A percentile compares a stretch with the other conserved stretches of the same genome.
These are phyloP conservation scores for Cystofilobasidium ferigula DNA, from an alignment of 768 basidiomycete species.

Conservation along the genomic window DNA sequence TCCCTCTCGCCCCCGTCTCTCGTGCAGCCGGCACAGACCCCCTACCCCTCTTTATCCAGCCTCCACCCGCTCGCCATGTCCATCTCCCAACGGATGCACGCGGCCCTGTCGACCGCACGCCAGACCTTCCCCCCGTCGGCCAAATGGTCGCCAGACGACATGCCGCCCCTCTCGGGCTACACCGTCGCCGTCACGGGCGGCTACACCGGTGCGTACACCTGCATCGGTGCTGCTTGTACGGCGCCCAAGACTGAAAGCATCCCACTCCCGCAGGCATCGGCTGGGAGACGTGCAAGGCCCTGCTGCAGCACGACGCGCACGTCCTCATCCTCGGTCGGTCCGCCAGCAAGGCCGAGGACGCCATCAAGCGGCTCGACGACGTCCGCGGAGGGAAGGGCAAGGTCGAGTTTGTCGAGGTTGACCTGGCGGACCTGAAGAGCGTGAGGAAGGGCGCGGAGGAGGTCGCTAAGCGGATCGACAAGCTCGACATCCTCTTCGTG, in stretches of 20 bases:
- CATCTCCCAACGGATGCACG: neutral
- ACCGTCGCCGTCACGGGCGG: constrained; percentile 1
- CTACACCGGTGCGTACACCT: too few relatives aligned
- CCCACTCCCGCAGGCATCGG: too few relatives aligned
- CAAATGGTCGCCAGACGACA: neutral
- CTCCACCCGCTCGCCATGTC: neutral
- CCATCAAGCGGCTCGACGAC: neutral
- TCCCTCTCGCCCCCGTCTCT: too few relatives aligned
- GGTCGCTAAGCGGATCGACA: neutral
- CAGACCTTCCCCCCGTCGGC: constrained; percentile 3
- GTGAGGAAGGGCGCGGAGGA: neutral
- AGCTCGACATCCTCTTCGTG: constrained; percentile 7
- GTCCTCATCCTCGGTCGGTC: constrained; percentile 2
- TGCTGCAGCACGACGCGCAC: neutral
- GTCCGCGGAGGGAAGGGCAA: neutral
- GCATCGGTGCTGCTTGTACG: too few relatives aligned
- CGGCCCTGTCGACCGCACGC: neutral
- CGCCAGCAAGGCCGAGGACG: neutral
- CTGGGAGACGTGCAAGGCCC: constrained; percentile 2
- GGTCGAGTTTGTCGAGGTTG: constrained; percentile 3
- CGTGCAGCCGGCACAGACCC: too few relatives aligned
- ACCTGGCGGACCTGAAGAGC: neutral
- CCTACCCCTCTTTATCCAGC: neutral
- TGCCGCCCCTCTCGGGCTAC: neutral
- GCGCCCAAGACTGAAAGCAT: too few relatives aligned